These are phyloP conservation scores for Cylindrotheca closterium DNA, from an alignment of 108 stramenopile species.

Conservation along the genomic window DNA sequence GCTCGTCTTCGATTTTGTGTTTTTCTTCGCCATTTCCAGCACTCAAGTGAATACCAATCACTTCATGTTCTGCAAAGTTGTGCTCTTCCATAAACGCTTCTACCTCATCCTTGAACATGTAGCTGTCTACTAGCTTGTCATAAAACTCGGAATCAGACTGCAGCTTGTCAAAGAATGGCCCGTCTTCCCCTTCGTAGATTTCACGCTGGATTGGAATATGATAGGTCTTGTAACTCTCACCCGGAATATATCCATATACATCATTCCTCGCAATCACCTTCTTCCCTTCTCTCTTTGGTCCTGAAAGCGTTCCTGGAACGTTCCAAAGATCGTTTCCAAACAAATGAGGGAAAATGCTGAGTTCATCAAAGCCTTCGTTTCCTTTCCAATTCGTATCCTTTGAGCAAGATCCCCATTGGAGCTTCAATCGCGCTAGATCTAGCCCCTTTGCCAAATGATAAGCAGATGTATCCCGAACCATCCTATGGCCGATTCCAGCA, in stretches of 20 bases:
- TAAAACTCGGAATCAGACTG: slow-evolving; percentile 45
- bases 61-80: slow-evolving; percentile 35
- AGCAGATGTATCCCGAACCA: slow-evolving; percentile 35
- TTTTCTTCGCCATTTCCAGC: slow-evolving; percentile 47
- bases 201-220: slow-evolving; percentile 11
- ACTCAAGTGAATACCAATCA: slow-evolving; percentile 50
- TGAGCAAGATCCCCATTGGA: slow-evolving; percentile 36
- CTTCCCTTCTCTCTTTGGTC: background rate
- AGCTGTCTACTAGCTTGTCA: slow-evolving; percentile 19
- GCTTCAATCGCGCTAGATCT: slow-evolving; percentile 23
- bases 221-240: slow-evolving; percentile 42
- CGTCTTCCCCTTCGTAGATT: background rate
- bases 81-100: slow-evolving; percentile 30
- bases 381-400: slow-evolving; percentile 4
- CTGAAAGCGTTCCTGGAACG: slow-evolving; percentile 12
- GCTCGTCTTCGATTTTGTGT: slow-evolving; percentile 5
- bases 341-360: slow-evolving; percentile 31
- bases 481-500: slow-evolving; percentile 54
- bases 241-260: slow-evolving; percentile 43
- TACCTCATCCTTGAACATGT: slow-evolving; percentile 21
- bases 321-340: slow-evolving; percentile 43
- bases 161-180: slow-evolving; percentile 19
- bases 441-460: slow-evolving; percentile 37
- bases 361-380: background rate
- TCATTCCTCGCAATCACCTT: slow-evolving; percentile 40